Conservation (phyloP, 1,139 yeast species). For the Ogataea hybrid region DNA sequence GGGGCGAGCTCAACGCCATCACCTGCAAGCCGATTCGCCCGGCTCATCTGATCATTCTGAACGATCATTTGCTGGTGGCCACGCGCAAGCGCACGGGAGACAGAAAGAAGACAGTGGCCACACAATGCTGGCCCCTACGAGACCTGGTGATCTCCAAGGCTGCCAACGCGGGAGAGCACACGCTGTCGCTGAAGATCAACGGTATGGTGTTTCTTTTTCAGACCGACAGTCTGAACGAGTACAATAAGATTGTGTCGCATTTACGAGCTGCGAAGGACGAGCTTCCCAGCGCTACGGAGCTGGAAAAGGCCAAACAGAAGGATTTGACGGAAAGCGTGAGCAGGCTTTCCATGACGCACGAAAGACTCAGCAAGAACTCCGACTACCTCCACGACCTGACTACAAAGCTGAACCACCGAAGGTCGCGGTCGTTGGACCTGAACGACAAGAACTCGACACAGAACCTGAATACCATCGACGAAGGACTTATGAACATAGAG, state of each 20-base stretch:
- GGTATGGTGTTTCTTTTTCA: constrained; percentile 59
- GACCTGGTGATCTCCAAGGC: constrained; percentile 45
- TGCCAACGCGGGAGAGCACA: constrained; percentile 30
- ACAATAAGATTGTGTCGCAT: constrained; percentile 53
- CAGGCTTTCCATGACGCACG: constrained; percentile 41
- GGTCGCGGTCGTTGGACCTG: constrained; percentile 51
- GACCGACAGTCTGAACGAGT: constrained; percentile 62
- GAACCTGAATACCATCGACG: constrained; percentile 27
- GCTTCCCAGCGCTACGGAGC: constrained; percentile 41
- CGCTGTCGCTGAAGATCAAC: constrained; percentile 46
- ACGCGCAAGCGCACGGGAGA: constrained; percentile 48
- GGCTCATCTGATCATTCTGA: constrained; percentile 72
- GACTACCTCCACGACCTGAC: constrained; percentile 48
- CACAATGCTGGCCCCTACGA: constrained; percentile 75
- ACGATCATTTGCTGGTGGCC: constrained; percentile 77
- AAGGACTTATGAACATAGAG: constrained; percentile 27
- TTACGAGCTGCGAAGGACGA: constrained; percentile 67
- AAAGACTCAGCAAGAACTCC: constrained; percentile 28
- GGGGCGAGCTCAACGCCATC: constrained; percentile 86
- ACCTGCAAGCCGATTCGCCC: constrained; percentile 82
- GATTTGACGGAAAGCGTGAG: constrained; percentile 45
- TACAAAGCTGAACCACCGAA: constrained; percentile 49
- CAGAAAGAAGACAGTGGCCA: constrained; percentile 49
- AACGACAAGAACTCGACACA: constrained; percentile 30
- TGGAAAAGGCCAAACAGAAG: constrained; percentile 43